A percentile compares a stretch with the other conserved stretches of the same genome.
Evolutionary conservation across 2,329 filamentous ascomycete species (phyloP).

Genomic region (Colletotrichum liriopes): DNA sequence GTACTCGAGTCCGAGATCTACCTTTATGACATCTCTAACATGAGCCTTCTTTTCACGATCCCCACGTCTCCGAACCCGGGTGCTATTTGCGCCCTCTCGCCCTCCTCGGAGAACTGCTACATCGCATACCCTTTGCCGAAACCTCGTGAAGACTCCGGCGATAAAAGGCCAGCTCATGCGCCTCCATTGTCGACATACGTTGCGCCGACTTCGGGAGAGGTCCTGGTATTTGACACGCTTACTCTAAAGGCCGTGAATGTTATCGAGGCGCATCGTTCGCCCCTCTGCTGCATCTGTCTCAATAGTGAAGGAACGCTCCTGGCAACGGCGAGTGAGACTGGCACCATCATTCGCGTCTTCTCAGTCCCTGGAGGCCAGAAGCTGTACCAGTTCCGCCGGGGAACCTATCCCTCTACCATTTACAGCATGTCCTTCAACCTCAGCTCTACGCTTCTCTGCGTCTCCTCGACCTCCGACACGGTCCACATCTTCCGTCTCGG

Average conservation of each 20-base stretch:
- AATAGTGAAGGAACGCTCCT: constrained; percentile 94
- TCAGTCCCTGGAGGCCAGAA: constrained; percentile 92
- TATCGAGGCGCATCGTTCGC: constrained; percentile 93
- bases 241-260: constrained; percentile 95
- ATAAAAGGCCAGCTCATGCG: constrained; percentile 82
- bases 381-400: constrained; percentile 94
- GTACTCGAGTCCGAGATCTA: constrained; percentile 97
- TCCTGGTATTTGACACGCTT: constrained; percentile 91
- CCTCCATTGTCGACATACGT: constrained; percentile 86
- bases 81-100: constrained; percentile 92
- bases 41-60: constrained; percentile 94
- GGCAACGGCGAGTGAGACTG: constrained; percentile 96
- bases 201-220: constrained; percentile 89
- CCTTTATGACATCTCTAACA: constrained; percentile 98
- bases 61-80: constrained; percentile 93
- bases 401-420: constrained; percentile 95
- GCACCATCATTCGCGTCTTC: constrained; percentile 97
- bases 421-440: constrained; percentile 99
- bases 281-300: constrained; percentile 89
- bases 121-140: constrained; percentile 93
- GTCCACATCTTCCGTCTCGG: constrained; percentile 94
- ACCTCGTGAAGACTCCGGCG: constrained; percentile 72
- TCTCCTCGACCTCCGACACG: constrained; percentile 96
- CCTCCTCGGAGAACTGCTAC: constrained; percentile 95
- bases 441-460: constrained; percentile 91